Conservation (phyloP, 352 stramenopile species). For the Globisporangium canariense region DNA sequence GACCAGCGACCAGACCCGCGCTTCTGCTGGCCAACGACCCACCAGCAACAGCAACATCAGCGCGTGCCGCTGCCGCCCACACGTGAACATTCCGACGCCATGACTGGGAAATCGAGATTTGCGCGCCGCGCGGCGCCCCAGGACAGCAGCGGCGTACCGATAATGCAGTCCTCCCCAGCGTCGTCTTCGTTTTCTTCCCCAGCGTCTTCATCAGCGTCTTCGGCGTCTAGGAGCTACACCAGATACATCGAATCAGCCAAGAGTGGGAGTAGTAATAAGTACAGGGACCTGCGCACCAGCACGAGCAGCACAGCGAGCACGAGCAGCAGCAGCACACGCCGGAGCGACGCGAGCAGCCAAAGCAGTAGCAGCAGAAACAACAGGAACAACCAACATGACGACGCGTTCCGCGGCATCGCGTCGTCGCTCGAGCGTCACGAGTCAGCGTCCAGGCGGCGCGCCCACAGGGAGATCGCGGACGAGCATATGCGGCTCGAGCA, state of each 20-base stretch:
- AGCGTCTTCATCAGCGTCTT: neutral
- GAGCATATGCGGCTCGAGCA: neutral
- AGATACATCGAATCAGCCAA: conserved; percentile 15
- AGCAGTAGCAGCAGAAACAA: neutral
- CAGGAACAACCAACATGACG: neutral
- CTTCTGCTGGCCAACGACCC: neutral
- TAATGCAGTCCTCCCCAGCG: neutral
- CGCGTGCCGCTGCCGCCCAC: neutral
- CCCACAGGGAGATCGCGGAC: neutral
- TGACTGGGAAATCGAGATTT: conserved; percentile 5
- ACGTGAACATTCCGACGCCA: conserved; percentile 5
- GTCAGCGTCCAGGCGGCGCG: conserved; percentile 14
- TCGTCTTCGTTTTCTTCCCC: neutral
- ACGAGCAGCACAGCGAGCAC: conserved; percentile 18
- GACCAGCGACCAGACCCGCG: neutral
- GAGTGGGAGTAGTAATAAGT: neutral
- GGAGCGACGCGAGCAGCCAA: conserved; percentile 8
- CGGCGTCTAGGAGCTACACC: conserved; percentile 1
- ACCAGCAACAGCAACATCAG: neutral
- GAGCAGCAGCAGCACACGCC: conserved; percentile 18
- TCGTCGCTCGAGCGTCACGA: conserved; percentile 18
- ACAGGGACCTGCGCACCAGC: conserved; percentile 14
- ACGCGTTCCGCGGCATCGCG: conserved; percentile 11
- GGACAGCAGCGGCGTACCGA: neutral
- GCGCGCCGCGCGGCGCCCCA: neutral